A percentile compares a stretch with the other conserved stretches of the same genome.
These are phyloP conservation scores for Neobulgaria alba DNA, from an alignment of 2,329 filamentous ascomycete species.

Conservation along the genomic window DNA sequence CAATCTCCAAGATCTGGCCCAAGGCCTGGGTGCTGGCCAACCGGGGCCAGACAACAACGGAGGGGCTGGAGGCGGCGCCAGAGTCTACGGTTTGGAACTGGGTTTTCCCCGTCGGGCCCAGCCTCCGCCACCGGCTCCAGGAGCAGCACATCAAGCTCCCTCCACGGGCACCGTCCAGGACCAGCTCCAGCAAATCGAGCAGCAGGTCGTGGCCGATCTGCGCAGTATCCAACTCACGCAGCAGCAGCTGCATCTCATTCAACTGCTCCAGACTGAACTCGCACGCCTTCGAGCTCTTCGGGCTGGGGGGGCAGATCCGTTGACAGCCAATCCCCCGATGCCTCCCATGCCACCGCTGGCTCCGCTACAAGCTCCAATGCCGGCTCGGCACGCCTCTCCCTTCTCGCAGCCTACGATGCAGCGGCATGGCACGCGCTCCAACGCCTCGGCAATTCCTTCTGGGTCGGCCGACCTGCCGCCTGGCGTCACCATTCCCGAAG, in stretches of 20 bases:
- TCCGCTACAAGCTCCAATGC: conserved; percentile 2
- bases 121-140: conserved; percentile 11
- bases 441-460: conserved; percentile 45
- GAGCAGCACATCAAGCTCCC: conserved; percentile 9
- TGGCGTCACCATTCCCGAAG: conserved; percentile 54
- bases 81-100: conserved; percentile 29
- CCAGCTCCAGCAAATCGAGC: conserved; percentile 58
- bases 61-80: conserved; percentile 17
- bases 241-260: conserved; percentile 60
- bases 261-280: conserved; percentile 59
- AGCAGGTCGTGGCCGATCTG: conserved; percentile 61
- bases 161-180: conserved; percentile 38
- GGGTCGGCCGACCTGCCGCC: conserved; percentile 54
- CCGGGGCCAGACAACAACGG: conserved; percentile 28
- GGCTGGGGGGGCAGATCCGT: conserved; percentile 16
- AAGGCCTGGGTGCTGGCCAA: conserved; percentile 46
- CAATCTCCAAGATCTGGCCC: conserved; percentile 59
- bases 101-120: conserved; percentile 25
- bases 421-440: conserved; percentile 39
- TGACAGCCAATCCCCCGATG: conserved; percentile 22
- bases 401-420: conserved; percentile 13
- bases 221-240: conserved; percentile 52
- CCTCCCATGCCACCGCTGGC: conserved; percentile 13
- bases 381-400: conserved; percentile 2
- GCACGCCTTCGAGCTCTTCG: conserved; percentile 46